Evolutionary conservation across 176 grass and related monocot species (phyloP).

Genomic region (Aegilops speltoides): DNA sequence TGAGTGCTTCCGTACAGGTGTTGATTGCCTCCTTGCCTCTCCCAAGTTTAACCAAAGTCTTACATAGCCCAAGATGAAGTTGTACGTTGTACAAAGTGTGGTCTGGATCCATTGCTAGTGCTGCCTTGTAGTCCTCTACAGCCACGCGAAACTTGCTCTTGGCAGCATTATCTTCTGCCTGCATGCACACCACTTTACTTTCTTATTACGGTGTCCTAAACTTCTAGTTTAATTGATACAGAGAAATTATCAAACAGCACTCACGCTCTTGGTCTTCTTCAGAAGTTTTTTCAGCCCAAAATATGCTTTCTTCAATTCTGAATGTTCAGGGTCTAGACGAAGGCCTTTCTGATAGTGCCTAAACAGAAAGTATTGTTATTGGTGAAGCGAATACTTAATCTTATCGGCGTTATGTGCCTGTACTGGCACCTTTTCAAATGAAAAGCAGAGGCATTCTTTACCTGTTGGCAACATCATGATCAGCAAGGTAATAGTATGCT

Average conservation of each 20-base stretch:
- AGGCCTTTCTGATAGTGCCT: constrained; percentile 96
- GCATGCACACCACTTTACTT: constrained; percentile 21
- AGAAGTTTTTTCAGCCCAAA: constrained; percentile 96
- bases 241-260: constrained; percentile 16
- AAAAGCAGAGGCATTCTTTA: constrained; percentile 11
- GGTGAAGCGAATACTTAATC: background rate
- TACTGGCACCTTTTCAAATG: background rate
- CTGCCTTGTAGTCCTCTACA: constrained; percentile 89
- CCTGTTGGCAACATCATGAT: constrained; percentile 95
- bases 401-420: background rate
- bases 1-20: constrained; percentile 78
- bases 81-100: constrained; percentile 76
- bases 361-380: constrained; percentile 25
- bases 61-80: constrained; percentile 89
- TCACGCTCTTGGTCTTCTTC: constrained; percentile 92
- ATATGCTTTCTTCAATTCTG: constrained; percentile 94
- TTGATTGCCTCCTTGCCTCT: constrained; percentile 93
- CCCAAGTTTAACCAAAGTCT: constrained; percentile 93
- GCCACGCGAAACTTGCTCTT: constrained; percentile 87
- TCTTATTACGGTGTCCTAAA: background rate
- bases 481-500: constrained; percentile 98
- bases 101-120: constrained; percentile 84
- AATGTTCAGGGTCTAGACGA: constrained; percentile 89
- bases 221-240: constrained; percentile 9
- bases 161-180: constrained; percentile 92